Evolutionary conservation across 768 basidiomycete species (phyloP), one percentile per base, ranked within the genome.

Genomic region (Heimioporus sp.): DNA sequence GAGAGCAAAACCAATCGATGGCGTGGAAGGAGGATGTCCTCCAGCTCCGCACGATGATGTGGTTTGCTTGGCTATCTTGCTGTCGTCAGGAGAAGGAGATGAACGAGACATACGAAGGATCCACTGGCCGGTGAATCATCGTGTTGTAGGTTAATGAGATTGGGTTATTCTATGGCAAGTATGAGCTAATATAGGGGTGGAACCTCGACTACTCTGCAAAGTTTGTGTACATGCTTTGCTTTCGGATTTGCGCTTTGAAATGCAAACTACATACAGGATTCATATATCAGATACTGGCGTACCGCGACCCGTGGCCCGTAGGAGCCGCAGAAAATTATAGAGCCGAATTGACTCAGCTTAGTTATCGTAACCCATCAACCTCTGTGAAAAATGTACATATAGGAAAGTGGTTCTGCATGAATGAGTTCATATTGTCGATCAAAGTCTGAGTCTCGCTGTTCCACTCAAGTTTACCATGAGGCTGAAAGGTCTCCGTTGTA

Each of bases 1-100:
- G 94, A 52, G 83, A 86, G 65, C 90, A 95, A 72, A 96, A 96
- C 64, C 84, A 87, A 66, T 80, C 81, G 46, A 84, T 84, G 76
- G 86, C 80, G 39, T 98, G 95, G 95, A 94, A 95, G 69, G 88
- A 92, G 66, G 95, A 98, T 64, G 90, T 96, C 5, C 75, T 98
- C 60, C 92, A 95, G 72, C 76, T 97, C 55, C 79, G 87, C 52
- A 90, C 86, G 51, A 93, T 93, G 84, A 87, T 97, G 82, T 93
- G 92, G 88, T 95, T 90, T 62, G 87, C 90, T 32, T 94, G 92
- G 92, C 71, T 89, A 60, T 86, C 86, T 43, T 87, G 87, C 54
- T 66, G 67, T 48, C 74, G 73, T 43, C 76, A 79, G 57, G 78
- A 80, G 55, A 73, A 66, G 53, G 68, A 73, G 52, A 71, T 71